Evolutionary conservation across 2,329 filamentous ascomycete genomes (phyloP), one percentile per base, ranked within the genome.

Genomic region (Harringtonia aguacate): DNA sequence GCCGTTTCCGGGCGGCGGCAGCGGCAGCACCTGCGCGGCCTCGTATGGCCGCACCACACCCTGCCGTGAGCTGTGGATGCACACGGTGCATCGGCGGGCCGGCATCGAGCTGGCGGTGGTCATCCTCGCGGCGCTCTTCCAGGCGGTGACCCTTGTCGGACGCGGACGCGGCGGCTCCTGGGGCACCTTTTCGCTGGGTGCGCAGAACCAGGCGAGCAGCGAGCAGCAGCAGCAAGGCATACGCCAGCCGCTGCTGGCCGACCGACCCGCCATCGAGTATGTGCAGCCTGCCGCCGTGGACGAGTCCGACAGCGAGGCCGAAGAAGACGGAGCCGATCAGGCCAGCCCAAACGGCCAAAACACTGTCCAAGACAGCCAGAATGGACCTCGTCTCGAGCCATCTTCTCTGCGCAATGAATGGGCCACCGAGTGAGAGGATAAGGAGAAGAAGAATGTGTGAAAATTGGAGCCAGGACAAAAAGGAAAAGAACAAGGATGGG

Each of bases 31-130:
- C 45, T 18, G 13, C 82, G 79, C 53, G 51, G 61, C 5, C 56
- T 63, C 37, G 5, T 77, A 68, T 50, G 64, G 65, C 0, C 64
- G 75, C 27, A 57, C 55, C 0, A 54, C 45, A 14, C 57, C 70
- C 0, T 86, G 81, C 45, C 55, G 69, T 10, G 66, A 46, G 1
- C 66, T 68, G 0, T 85, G 80, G 81, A 69, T 64, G n/a, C 60
- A 57, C 22, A 66, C 71, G 36, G 66, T 81, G 58, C 68, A 71
- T 55, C 63, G 61, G 7, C 68, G 69, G 24, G 70, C 76, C 0
- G 72, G 73, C 0, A 53, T 79, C 18, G 65, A 79, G 33, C 65
- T 84, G 39, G 66, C 62, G 0, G 68, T 81, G 22, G 70, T 72
- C 1, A 36, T 77, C 0, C 58, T 63, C 0, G 69, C 77, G 6